A percentile compares a stretch with the other conserved stretches of the same genome.
Evolutionary conservation across 345 rosid genomes (phyloP).

Genomic region (Aethionema arabicum): DNA sequence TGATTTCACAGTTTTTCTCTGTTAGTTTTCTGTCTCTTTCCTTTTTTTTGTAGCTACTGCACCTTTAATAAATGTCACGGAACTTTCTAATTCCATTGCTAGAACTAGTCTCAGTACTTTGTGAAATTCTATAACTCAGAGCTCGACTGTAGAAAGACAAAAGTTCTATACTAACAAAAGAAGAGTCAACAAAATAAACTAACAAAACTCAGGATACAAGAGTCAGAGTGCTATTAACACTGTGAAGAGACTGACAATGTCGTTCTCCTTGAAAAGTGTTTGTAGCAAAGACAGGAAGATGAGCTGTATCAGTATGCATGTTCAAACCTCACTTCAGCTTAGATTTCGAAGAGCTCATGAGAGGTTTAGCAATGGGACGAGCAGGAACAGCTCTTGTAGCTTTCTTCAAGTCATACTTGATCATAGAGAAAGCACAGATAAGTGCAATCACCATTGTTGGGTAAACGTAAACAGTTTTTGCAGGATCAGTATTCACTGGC

Average conservation of each 20-base stretch:
- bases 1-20: slow-evolving; percentile 2
- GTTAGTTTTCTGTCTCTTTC: slow-evolving; percentile 5
- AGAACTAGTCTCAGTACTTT: no score
- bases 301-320: not conserved
- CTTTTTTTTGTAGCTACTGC: no score
- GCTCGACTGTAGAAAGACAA: not conserved
- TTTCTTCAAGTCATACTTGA: slow-evolving; percentile 82
- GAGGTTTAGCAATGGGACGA: slow-evolving; percentile 66
- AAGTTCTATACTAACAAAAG: not conserved
- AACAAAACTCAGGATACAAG: slow-evolving; percentile 18
- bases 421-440: slow-evolving; percentile 76
- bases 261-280: slow-evolving; percentile 11
- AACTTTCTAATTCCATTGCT: no score
- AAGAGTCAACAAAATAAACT: slow-evolving; percentile 24
- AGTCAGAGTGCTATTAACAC: slow-evolving; percentile 11
- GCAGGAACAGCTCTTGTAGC: slow-evolving; percentile 58
- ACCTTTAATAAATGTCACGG: no score
- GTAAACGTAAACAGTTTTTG: slow-evolving; percentile 64
- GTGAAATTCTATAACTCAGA: no score
- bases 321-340: slow-evolving; percentile 61
- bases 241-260: slow-evolving; percentile 9
- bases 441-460: slow-evolving; percentile 79
- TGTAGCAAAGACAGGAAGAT: slow-evolving; percentile 22
- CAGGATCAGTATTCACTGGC: slow-evolving; percentile 68
- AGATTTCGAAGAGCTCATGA: slow-evolving; percentile 73